Evolutionary conservation across 1,284 basidiomycete genomes (phyloP), one percentile per base, ranked within the genome.

Genomic region (Melampsora allii-populina): DNA sequence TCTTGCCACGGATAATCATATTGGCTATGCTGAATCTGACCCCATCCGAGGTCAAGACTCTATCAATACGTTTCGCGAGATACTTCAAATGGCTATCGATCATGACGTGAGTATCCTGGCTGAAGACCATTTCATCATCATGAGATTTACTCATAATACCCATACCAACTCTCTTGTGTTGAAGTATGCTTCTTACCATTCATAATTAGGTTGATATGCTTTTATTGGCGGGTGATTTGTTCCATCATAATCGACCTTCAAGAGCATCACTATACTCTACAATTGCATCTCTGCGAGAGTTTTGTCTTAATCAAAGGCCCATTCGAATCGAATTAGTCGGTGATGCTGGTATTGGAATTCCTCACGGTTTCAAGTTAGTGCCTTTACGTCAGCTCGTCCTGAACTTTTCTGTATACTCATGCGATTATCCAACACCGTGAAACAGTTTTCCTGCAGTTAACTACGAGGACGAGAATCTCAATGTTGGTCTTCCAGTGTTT

Each of bases 211-310:
- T 95, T 66, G 94, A 97, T 83, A 92, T 96, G 80, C 86, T 99
- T 71, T 86, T 99, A 2, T 87, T 98, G 1, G 94, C 91, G 14
- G 95, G 96, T 10, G 96, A 98, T 82, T 84, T 98, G 6, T 98
- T 98, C 80, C 96, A 99, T 81, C 96, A 99, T 80, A 98, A 98
- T 82, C 87, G 93, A 76, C 96, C 96, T 0, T 92, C 92, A 36
- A 84, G 94, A 78, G 90, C 93, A 56, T 91, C 91, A 76, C 82
- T 98, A 72, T 95, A 92, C 82, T 88, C 91, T 80, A 89, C 89
- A 0, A 91, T 94, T 80, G 91, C 92, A 0, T 84, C 97, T 9
- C 83, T 99, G 72, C 87, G 96, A 67, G 91, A 98, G 83, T 93
- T 91, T 81, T 94, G 92, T 0, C 80, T 98, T 71, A 91, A 91